A percentile compares a stretch with the other conserved stretches of the same genome.
These are phyloP conservation scores for Didymella keratinophila DNA, from an alignment of 2,329 filamentous ascomycete species.

Conservation along the genomic window DNA sequence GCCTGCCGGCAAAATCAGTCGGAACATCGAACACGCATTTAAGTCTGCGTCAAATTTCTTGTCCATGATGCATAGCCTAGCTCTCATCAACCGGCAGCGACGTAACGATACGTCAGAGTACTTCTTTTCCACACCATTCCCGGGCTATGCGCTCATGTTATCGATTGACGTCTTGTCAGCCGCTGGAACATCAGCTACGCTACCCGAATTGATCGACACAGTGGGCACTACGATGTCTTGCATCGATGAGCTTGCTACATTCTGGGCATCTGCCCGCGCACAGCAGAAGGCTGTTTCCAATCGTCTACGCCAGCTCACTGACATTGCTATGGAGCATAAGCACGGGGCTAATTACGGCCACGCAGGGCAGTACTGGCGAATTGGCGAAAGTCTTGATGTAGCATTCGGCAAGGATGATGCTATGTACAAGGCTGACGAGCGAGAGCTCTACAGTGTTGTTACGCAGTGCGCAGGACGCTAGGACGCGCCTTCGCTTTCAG, in stretches of 20 bases:
- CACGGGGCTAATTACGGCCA: constrained; percentile 39
- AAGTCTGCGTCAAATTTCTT: constrained; percentile 42
- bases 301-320: constrained; percentile 56
- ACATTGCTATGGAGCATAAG: constrained; percentile 49
- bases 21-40: constrained; percentile 44
- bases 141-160: constrained; percentile 68
- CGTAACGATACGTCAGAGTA: constrained; percentile 44
- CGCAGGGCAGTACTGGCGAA: constrained; percentile 48
- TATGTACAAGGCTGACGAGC: constrained; percentile 50
- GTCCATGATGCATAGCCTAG: constrained; percentile 45
- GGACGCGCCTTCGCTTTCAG: not conserved
- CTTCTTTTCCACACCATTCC: constrained; percentile 63
- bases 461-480: constrained; percentile 32
- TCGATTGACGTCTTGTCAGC: constrained; percentile 73
- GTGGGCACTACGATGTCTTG: constrained; percentile 62
- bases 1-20: constrained; percentile 37
- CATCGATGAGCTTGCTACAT: constrained; percentile 63
- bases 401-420: constrained; percentile 55
- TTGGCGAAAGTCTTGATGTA: constrained; percentile 51
- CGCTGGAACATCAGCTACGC: constrained; percentile 54
- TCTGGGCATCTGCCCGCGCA: constrained; percentile 66
- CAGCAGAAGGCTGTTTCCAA: constrained; percentile 60
- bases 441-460: constrained; percentile 41
- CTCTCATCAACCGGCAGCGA: constrained; percentile 36
- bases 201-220: constrained; percentile 63